Base-by-base conservation (phyloP, 2,329 filamentous ascomycete genomes). In the Chaetomium sp. region DNA sequence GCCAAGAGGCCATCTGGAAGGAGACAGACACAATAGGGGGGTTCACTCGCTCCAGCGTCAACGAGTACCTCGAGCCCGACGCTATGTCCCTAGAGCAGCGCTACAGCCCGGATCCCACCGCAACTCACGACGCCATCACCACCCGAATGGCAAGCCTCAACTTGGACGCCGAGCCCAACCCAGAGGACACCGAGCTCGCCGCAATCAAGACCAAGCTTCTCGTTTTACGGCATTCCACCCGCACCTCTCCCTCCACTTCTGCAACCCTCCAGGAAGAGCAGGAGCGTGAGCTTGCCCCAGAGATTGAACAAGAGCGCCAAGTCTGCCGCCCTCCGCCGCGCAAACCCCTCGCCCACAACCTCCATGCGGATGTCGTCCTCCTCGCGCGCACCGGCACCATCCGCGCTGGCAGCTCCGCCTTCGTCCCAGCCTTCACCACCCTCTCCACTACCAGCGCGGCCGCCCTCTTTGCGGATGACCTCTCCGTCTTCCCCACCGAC, bases 181-280 rank as follows among this genome's bases (percentile, higher is more conserved):
- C 49, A 6, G 11, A 19, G 6, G 8, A 53, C 9, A 59, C 56
- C 34, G 69, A 61, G 54, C n/a, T 49, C 14, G 57, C 52, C 6
- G 59, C 64, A 1, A 73, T 76, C 49, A 45, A 53, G 9, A 40
- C 59, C 2, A 71, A 71, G n/a, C n/a, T n/a, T n/a, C n/a, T n/a
- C n/a, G n/a, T n/a, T n/a, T n/a, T n/a, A n/a, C n/a, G n/a, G n/a
- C n/a, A n/a, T n/a, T n/a, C n/a, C n/a, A n/a, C n/a, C n/a, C n/a
- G n/a, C n/a, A n/a, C n/a, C n/a, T n/a, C n/a, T n/a, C n/a, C n/a
- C n/a, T n/a, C n/a, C n/a, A n/a, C n/a, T n/a, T n/a, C n/a, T n/a
- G n/a, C n/a, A n/a, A n/a, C n/a, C n/a, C 50, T 87, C 0, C 70
- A 80, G 2, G 84, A 88, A 62, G 86, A 89, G 55, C 84, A 89